A percentile compares a stretch with the other conserved stretches of the same genome.
These are phyloP conservation scores for Gynochthodes officinalis DNA, from an alignment of 257 asterid genomes.

Conservation along the genomic window DNA sequence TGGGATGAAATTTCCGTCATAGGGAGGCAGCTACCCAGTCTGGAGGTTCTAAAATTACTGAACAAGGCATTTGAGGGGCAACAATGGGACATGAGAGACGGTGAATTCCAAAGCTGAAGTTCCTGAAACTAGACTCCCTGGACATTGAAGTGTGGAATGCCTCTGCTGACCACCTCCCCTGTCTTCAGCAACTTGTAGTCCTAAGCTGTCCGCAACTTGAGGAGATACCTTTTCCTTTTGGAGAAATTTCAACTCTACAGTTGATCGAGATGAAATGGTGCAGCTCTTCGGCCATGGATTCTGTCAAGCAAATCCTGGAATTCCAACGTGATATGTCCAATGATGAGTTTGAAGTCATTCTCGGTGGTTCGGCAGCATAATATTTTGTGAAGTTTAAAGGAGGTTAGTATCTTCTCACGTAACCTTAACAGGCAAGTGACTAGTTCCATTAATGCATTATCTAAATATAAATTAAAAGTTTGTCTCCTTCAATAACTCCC, in stretches of 20 bases:
- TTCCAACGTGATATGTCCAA: too few species aligned
- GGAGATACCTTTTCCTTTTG: background rate
- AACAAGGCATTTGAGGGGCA: slow-evolving; percentile 1
- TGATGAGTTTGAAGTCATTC: too few species aligned
- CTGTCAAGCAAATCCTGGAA: background rate
- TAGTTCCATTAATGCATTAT: too few species aligned
- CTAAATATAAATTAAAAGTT: too few species aligned
- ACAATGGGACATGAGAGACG: background rate
- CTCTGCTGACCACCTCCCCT: background rate
- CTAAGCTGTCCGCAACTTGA: background rate
- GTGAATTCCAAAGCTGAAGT: slow-evolving; percentile 6
- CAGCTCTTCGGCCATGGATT: slow-evolving; percentile 2
- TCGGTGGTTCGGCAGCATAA: too few species aligned
- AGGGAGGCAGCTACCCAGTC: slow-evolving; percentile 5
- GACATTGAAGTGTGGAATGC: background rate
- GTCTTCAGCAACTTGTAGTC: background rate
- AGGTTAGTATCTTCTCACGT: too few species aligned
- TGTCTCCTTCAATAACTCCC: too few species aligned
- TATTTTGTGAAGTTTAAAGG: too few species aligned
- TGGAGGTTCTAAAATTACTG: slow-evolving; percentile 7
- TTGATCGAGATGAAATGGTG: slow-evolving; percentile 13
- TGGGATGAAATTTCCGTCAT: background rate
- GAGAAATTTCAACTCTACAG: background rate
- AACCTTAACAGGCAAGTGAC: too few species aligned
- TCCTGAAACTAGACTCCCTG: background rate